Evolutionary conservation across 176 grass and related monocot species (phyloP), one percentile per base, ranked within the genome.

Genomic region (Cenchrus purpureus): DNA sequence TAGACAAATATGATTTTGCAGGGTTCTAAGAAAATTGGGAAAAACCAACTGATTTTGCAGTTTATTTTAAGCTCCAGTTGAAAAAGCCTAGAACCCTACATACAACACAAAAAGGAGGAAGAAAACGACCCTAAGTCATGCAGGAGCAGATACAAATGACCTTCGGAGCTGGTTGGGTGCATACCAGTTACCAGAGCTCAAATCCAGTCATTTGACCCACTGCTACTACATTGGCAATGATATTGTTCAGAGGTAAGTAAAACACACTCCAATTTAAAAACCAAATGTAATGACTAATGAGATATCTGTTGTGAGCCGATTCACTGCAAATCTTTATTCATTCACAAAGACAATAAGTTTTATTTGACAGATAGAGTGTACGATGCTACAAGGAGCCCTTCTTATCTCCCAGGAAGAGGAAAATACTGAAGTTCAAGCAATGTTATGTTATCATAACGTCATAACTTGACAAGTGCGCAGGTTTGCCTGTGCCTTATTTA

Each of bases 211-310:
- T 54, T 15, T 54, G 52, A 54, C 52, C 2, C 20, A 1, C 22
- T 49, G n/a, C 20, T 22, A 12, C 1, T 25, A 49, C 0, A 49
- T 71, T 14, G 49, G 69, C 43, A 48, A 46, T 48, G 17, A 22
- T 48, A 71, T 71, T 17, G 13, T 28, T 45, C 49, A 72, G 3
- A 12, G 44, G 44, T 72, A 72, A 51, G 12, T 50, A 12, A 51
- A 73, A 12, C 28, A 42, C 83, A 85, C 29, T 70, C 31, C 12
- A 34, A 22, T 58, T 85, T 64, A 9, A 78, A 78, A 70, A 70
- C 16, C 25, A 88, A 82, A 77, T 70, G 31, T 62, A 4, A 19
- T 16, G 63, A 77, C n/a, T 62, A 4, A 19, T 16, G 63, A 77
- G 9, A 20, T 48, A 17, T 77, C 15, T 32, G 19, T 58, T 31